Conservation (phyloP, 2,329 filamentous ascomycete genomes). For the Phialocephala sp. region DNA sequence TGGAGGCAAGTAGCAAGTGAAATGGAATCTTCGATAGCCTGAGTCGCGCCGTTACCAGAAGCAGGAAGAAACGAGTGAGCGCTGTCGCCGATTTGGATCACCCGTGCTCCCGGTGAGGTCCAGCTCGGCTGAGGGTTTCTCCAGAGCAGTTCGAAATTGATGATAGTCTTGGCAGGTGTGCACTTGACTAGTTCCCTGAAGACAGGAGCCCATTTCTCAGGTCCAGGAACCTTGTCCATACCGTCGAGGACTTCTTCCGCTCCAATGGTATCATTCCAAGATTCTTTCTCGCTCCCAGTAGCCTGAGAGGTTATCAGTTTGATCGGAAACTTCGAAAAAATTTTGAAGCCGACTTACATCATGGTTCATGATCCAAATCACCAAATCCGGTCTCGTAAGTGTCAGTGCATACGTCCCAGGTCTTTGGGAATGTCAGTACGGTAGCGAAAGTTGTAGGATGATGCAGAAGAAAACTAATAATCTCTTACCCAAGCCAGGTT, state of each 20-base stretch:
- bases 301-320: not conserved
- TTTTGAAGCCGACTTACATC: conserved; percentile 4
- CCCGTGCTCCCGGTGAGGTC: conserved; percentile 37
- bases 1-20: conserved; percentile 45
- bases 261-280: conserved; percentile 17
- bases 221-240: conserved; percentile 9
- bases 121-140: conserved; percentile 41
- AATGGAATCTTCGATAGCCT: conserved; percentile 48
- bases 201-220: conserved; percentile 35
- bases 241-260: conserved; percentile 15
- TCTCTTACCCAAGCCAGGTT: conserved; percentile 54
- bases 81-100: conserved; percentile 46
- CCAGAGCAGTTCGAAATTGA: conserved; percentile 43
- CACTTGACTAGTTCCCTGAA: conserved; percentile 35
- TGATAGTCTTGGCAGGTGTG: conserved; percentile 34
- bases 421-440: conserved; percentile 28
- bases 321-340: conserved; percentile 42
- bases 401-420: conserved; percentile 9
- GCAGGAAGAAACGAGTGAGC: conserved; percentile 48
- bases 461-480: conserved; percentile 58
- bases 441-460: conserved; percentile 35
- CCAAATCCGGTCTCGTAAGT: conserved; percentile 14
- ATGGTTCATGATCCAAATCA: conserved; percentile 21
- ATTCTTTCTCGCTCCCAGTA: conserved; percentile 15
- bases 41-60: conserved; percentile 46